Percentiles rank a stretch among this genome's conserved stretches.
phyloP scores from a whole-genome alignment of 768 basidiomycete genomes.

The Scleroderma citrinum region DNA sequence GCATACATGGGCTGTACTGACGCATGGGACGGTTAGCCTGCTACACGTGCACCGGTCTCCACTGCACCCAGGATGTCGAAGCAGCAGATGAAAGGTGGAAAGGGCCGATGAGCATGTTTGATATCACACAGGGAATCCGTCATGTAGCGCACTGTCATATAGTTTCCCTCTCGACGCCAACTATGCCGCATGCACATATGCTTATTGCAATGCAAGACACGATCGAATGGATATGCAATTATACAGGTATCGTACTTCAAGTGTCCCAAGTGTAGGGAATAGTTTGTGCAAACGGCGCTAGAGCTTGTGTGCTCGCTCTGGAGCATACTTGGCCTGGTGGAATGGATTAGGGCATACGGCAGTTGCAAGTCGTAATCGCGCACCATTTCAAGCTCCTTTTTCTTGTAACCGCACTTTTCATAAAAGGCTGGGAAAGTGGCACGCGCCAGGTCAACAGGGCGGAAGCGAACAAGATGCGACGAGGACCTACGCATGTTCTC shows the following conservation, averaged over 20 bases:
- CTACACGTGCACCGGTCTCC: slow-evolving; percentile 42
- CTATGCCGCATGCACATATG: slow-evolving; percentile 4
- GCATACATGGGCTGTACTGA: slow-evolving; percentile 3
- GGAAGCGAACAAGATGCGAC: slow-evolving; percentile 1
- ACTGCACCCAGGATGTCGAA: slow-evolving; percentile 84
- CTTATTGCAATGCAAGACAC: not conserved
- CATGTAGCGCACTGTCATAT: slow-evolving; percentile 19
- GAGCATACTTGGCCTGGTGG: slow-evolving; percentile 54
- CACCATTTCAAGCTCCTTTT: slow-evolving; percentile 95
- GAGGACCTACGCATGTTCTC: slow-evolving; percentile 86
- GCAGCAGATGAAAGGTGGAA: slow-evolving; percentile 93
- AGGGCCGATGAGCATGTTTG: slow-evolving; percentile 52
- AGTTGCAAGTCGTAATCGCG: slow-evolving; percentile 11
- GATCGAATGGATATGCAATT: not conserved
- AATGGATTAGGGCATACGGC: not conserved
- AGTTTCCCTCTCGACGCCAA: slow-evolving; percentile 13
- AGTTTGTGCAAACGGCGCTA: slow-evolving; percentile 4
- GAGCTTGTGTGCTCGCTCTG: slow-evolving; percentile 26
- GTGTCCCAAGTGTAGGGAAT: not conserved
- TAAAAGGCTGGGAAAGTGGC: slow-evolving; percentile 70
- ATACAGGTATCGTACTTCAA: not conserved
- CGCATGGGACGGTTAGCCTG: slow-evolving; percentile 37
- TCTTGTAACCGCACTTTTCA: slow-evolving; percentile 88
- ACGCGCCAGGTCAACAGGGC: slow-evolving; percentile 1
- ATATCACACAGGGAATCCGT: slow-evolving; percentile 2